These are phyloP conservation scores for Globisporangium heterothallicum DNA, from an alignment of 352 stramenopile genomes.

Conservation along the genomic window DNA sequence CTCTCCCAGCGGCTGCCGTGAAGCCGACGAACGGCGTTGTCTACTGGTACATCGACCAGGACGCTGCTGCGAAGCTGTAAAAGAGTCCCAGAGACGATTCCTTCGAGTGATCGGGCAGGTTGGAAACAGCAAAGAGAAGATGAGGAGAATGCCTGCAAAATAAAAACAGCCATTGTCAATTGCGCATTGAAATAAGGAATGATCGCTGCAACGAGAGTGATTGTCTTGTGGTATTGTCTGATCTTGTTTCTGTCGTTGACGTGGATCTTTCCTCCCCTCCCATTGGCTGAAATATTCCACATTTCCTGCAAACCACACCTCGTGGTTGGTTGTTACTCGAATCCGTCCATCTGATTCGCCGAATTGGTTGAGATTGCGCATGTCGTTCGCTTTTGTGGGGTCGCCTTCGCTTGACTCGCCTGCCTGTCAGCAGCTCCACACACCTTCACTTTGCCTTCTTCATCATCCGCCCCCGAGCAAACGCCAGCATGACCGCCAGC, in stretches of 20 bases:
- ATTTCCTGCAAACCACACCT: background rate
- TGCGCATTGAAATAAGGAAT: constrained; percentile 1
- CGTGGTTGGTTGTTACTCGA: too few relatives aligned
- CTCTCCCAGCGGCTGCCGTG: constrained; percentile 71
- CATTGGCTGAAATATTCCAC: constrained; percentile 3
- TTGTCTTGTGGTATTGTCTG: too few relatives aligned
- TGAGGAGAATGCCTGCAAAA: background rate
- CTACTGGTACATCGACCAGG: constrained; percentile 84
- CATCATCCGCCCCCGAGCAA: background rate
- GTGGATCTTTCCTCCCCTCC: background rate
- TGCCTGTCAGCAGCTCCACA: background rate
- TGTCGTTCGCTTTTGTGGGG: background rate
- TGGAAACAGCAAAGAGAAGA: too few relatives aligned
- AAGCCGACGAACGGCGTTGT: constrained; percentile 64
- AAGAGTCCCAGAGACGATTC: constrained; percentile 13
- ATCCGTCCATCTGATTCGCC: constrained; percentile 19
- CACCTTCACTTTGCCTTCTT: background rate
- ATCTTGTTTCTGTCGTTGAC: constrained; percentile 6
- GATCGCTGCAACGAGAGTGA: constrained; percentile 1
- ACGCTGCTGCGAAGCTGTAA: constrained; percentile 57
- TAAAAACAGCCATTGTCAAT: background rate
- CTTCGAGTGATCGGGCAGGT: too few relatives aligned
- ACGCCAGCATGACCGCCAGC: constrained; percentile 3
- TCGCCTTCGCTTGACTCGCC: background rate
- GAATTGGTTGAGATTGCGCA: too few relatives aligned